Base-by-base conservation (phyloP, 2,329 filamentous ascomycete species). In the Camptophora hylomeconis region DNA sequence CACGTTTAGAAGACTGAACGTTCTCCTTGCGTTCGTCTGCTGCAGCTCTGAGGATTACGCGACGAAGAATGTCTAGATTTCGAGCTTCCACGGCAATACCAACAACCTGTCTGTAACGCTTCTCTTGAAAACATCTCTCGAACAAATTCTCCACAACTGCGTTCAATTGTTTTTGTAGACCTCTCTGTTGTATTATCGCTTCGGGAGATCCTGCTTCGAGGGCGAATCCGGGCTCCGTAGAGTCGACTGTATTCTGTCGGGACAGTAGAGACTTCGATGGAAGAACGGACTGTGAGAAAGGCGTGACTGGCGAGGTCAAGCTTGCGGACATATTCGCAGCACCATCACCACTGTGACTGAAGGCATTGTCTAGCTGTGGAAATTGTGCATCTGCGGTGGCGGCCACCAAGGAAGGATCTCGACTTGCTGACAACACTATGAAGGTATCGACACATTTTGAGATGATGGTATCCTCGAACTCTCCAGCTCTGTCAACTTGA, bases 381-480 rank as follows among this genome's bases (percentile, higher is more conserved):
- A n/a, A n/a, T 22, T 58, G 52, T 37, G 66, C 58, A 37, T 53
- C 62, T 32, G 56, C 57, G 35, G 54, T 61, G 36, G 58, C 62
- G 19, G 63, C 52, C 20, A 58, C 57, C 30, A 61, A 47, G 40
- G 69, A 52, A 37, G 65, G 57, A 60, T 65, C 65, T 52, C 65
- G 61, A 51, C 70, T 61, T 35, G 72, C 72, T 28, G 73, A 78
- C 29, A 86, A 69, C 35, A 82, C 76, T 49, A 98, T 94, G 61
- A 94, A 98, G 42, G 92, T 92, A 57, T 98, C 89, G 49, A 98
- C 75, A 52, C 89, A 98, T 69, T 92, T 94, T 36, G 87, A 87
- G 55, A 95, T 86, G 60, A 98, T 95, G 33, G 89, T 98, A 63
- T 98, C 86, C 58, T 98, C 89, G 50, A 93, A 98, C 63, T 98